Evolutionary conservation across 768 basidiomycete genomes (phyloP), one percentile per base, ranked within the genome.

Genomic region (Boletus bicolor): DNA sequence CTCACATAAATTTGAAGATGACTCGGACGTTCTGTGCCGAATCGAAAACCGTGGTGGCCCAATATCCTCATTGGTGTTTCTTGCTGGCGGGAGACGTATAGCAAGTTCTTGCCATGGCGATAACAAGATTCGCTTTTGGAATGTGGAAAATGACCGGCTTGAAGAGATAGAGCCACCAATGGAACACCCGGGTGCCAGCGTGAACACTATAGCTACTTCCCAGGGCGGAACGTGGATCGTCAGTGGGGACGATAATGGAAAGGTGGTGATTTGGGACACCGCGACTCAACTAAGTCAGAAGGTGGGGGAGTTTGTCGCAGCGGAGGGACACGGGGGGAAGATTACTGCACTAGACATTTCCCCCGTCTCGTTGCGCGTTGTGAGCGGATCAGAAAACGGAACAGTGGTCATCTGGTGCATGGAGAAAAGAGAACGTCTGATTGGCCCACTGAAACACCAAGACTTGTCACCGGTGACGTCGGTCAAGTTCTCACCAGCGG

Each of bases 401-500:
- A 35, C 19, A 3, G 32, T 62, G 5, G 4, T 12, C 8, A 14
- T 62, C 45, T 62, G 60, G 54, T 21, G 32, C 12, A 37, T 52
- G 2, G 10, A 51, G 30, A 56, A 5, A 17, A 15, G 41, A 9
- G 44, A 44, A 30, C n/a, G 39, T 19, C 36, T 56, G 8, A 26
- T 49, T 1, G 54, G 60, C 10, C 47, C 60, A 24, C 15, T 60
- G 17, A 34, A 9, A 19, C 43, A 59, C 28, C 38, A 38, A 7
- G 32, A 24, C 24, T 49, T 43, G n/a, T 46, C 48, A n/a, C 48
- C 55, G 5, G 30, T 64, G 11, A 50, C 55, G 11, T 59, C 58
- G 0, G 36, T 64, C 55, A 61, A 61, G 49, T 64, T 64, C 43
- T 64, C 63, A 0, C 62, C 62, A 1, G 15, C 34, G 3, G 63